phyloP scores from a whole-genome alignment of 306 rosid genomes.

The Fragaria nilgerrensis region DNA sequence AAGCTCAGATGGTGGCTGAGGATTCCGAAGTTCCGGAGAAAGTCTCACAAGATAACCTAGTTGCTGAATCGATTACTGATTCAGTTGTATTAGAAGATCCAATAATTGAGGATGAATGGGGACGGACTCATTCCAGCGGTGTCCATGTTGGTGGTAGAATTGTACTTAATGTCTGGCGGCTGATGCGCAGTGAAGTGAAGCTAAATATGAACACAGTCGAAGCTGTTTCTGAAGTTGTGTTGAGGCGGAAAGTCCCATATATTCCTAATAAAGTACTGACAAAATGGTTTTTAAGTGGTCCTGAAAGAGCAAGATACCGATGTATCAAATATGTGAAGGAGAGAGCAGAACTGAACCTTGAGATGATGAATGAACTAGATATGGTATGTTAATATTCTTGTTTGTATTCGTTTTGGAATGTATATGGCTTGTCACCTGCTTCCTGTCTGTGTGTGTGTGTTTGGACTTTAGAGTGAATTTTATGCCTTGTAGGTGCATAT shows the following conservation, averaged over 20 bases:
- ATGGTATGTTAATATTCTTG: conserved; percentile 50
- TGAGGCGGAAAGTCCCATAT: conserved; percentile 76
- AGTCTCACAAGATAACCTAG: conserved; percentile 37
- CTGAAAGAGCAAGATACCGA: conserved; percentile 70
- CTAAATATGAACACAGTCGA: conserved; percentile 81
- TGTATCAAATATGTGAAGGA: conserved; percentile 64
- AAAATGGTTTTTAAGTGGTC: conserved; percentile 88
- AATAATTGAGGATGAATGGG: conserved; percentile 96
- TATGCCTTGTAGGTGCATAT: background rate
- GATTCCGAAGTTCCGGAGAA: conserved; percentile 41
- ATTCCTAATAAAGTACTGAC: conserved; percentile 51
- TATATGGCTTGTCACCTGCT: background rate
- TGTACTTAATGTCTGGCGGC: conserved; percentile 87
- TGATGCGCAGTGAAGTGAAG: conserved; percentile 89
- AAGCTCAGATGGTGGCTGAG: conserved; percentile 43
- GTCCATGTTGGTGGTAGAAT: conserved; percentile 93
- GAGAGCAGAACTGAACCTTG: conserved; percentile 75
- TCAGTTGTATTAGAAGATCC: conserved; percentile 48
- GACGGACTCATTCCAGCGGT: conserved; percentile 94
- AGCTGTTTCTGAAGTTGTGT: conserved; percentile 82
- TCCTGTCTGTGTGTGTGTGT: background rate
- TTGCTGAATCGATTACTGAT: conserved; percentile 49
- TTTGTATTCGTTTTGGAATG: background rate
- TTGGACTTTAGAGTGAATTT: background rate
- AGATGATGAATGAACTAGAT: conserved; percentile 77